Evolutionary conservation across 2,329 filamentous ascomycete species (phyloP).

Genomic region (Colletotrichum somersetense): DNA sequence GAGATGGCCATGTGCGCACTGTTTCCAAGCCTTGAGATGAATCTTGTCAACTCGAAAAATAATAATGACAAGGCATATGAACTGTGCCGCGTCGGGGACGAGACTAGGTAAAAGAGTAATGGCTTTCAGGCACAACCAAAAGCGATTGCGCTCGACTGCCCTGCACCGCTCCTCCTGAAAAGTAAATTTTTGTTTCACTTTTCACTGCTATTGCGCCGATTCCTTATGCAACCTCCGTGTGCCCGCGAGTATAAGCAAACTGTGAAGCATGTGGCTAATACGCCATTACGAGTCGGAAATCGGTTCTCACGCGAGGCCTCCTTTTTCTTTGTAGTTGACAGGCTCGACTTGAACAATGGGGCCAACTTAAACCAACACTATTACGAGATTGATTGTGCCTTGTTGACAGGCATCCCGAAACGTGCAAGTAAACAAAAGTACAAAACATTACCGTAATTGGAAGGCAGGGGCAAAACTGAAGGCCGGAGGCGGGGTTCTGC

Average conservation of each 20-base stretch:
- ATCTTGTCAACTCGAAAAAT: not conserved
- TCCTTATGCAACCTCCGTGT: not conserved
- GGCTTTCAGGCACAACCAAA: not conserved
- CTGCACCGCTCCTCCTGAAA: too few relatives aligned
- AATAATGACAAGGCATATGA: too few relatives aligned
- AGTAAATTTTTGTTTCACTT: too few relatives aligned
- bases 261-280: too few relatives aligned
- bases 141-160: not conserved
- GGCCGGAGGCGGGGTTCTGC: not conserved
- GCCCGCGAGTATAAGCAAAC: not conserved
- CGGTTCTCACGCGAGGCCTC: not conserved
- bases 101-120: too few relatives aligned
- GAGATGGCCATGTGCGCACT: not conserved
- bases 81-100: too few relatives aligned
- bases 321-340: not conserved
- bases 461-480: not conserved
- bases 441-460: not conserved
- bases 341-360: not conserved
- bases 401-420: not conserved
- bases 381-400: not conserved
- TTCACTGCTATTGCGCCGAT: too few relatives aligned
- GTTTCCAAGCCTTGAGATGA: not conserved
- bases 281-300: not conserved
- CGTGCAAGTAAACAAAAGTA: not conserved
- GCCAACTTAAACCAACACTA: not conserved